phyloP scores from a whole-genome alignment of 805 yeast species.

The Wickerhamomyces silvicola region DNA sequence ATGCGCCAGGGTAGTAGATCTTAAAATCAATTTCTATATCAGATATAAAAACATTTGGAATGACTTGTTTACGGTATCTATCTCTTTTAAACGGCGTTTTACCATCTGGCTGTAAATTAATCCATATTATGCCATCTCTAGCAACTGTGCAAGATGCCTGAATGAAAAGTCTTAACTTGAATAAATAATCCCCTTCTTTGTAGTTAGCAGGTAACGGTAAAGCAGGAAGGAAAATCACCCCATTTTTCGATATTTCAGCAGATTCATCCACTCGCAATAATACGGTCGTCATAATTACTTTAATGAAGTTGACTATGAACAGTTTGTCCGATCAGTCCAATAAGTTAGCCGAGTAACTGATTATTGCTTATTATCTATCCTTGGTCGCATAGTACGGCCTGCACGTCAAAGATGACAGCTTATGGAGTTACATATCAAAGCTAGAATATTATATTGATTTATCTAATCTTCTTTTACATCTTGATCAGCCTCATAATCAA shows the following conservation, averaged over 20 bases:
- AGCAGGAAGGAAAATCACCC: slow-evolving; percentile 34
- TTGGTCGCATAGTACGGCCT: too few relatives aligned
- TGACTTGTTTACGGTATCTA: slow-evolving; percentile 43
- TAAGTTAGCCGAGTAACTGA: too few relatives aligned
- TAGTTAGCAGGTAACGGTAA: slow-evolving; percentile 30
- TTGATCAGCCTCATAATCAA: slow-evolving; percentile 15
- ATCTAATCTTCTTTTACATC: slow-evolving; percentile 3
- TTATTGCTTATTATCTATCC: too few relatives aligned
- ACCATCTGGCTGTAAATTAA: slow-evolving; percentile 56
- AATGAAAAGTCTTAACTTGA: slow-evolving; percentile 51
- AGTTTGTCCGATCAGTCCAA: too few relatives aligned
- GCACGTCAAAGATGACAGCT: too few relatives aligned
- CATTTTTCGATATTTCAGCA: slow-evolving; percentile 30
- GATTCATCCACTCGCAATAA: slow-evolving; percentile 28
- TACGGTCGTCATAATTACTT: slow-evolving; percentile 25
- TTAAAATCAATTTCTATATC: slow-evolving; percentile 58
- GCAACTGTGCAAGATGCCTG: slow-evolving; percentile 72
- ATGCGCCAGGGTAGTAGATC: slow-evolving; percentile 73
- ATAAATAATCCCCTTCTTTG: slow-evolving; percentile 37
- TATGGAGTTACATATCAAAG: too few relatives aligned
- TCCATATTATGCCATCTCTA: slow-evolving; percentile 64
- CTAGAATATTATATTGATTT: too few relatives aligned
- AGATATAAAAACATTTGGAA: slow-evolving; percentile 52
- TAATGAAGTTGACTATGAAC: too few relatives aligned
- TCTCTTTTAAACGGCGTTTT: slow-evolving; percentile 46